Conservation (phyloP, 441 rosid species). For the Jatropha multifida region DNA sequence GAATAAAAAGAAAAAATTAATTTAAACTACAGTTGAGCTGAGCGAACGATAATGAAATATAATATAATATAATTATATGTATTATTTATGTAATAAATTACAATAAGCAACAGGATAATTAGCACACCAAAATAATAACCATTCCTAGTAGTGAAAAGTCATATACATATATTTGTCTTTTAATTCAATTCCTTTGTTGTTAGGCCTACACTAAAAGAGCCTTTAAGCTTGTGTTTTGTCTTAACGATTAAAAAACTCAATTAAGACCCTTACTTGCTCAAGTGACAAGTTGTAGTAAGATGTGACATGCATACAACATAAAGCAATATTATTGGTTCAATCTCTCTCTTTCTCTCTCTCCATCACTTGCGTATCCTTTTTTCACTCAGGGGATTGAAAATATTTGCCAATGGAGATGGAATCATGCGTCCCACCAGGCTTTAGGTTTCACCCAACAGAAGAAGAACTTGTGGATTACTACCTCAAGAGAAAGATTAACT, state of each 20-base stretch:
- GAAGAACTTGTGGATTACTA: slow-evolving; percentile 97
- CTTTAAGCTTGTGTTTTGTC: slow-evolving; percentile 45
- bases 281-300: not conserved
- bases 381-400: slow-evolving; percentile 6
- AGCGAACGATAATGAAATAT: too few relatives aligned
- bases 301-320: not conserved
- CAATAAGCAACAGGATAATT: too few relatives aligned
- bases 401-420: slow-evolving; percentile 41
- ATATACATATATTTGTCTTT: slow-evolving; percentile 21
- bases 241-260: not conserved
- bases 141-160: slow-evolving; percentile 23
- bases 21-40: too few relatives aligned
- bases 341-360: slow-evolving; percentile 23
- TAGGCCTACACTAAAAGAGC: slow-evolving; percentile 34
- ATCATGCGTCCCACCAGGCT: slow-evolving; percentile 82
- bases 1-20: too few relatives aligned
- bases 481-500: slow-evolving; percentile 69
- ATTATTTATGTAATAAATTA: too few relatives aligned
- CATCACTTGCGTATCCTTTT: slow-evolving; percentile 16
- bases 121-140: too few relatives aligned
- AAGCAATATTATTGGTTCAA: slow-evolving; percentile 12
- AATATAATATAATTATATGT: too few relatives aligned
- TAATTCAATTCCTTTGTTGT: slow-evolving; percentile 37
- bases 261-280: not conserved
- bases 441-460: slow-evolving; percentile 94